A percentile compares a stretch with the other conserved stretches of the same genome.
These are phyloP conservation scores for Vishniacozyma victoriae DNA, from an alignment of 768 basidiomycete genomes.

Conservation along the genomic window DNA sequence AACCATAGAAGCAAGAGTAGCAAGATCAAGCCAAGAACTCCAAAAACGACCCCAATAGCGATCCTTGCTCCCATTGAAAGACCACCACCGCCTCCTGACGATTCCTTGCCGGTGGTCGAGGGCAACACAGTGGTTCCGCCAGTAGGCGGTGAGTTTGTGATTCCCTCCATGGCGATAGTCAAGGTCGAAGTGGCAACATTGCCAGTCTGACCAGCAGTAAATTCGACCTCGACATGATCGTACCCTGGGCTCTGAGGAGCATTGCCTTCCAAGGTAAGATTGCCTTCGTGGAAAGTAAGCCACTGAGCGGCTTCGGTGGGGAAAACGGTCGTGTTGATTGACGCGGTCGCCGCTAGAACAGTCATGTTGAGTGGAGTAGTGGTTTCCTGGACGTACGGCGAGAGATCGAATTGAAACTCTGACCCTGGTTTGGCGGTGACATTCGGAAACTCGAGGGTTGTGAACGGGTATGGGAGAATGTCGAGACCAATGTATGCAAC, in stretches of 20 bases:
- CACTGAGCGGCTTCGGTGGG: slow-evolving; percentile 35
- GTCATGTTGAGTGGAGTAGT: slow-evolving; percentile 27
- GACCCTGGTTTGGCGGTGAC: slow-evolving; percentile 56
- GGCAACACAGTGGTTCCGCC: slow-evolving; percentile 22
- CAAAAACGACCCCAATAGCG: slow-evolving; percentile 41
- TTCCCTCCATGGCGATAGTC: slow-evolving; percentile 19
- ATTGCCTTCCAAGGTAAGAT: slow-evolving; percentile 29
- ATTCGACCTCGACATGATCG: slow-evolving; percentile 27
- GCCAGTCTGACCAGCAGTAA: slow-evolving; percentile 19
- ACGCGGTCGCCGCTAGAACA: slow-evolving; percentile 52
- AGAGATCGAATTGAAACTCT: slow-evolving; percentile 55
- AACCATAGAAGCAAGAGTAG: slow-evolving; percentile 34
- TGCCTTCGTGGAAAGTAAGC: slow-evolving; percentile 31
- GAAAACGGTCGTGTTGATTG: slow-evolving; percentile 26
- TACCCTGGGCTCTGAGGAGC: slow-evolving; percentile 22
- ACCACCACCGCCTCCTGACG: slow-evolving; percentile 13
- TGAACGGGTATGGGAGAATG: slow-evolving; percentile 69
- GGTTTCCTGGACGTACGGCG: slow-evolving; percentile 55
- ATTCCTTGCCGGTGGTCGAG: slow-evolving; percentile 4
- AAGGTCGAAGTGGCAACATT: slow-evolving; percentile 19
- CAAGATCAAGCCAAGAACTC: slow-evolving; percentile 31
- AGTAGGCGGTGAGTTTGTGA: slow-evolving; percentile 15
- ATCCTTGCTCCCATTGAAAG: slow-evolving; percentile 43
- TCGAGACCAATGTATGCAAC: slow-evolving; percentile 54
- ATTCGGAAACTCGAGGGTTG: slow-evolving; percentile 55